Evolutionary conservation across 148 eudicot species (phyloP).

Genomic region (Beta vulgaris): DNA sequence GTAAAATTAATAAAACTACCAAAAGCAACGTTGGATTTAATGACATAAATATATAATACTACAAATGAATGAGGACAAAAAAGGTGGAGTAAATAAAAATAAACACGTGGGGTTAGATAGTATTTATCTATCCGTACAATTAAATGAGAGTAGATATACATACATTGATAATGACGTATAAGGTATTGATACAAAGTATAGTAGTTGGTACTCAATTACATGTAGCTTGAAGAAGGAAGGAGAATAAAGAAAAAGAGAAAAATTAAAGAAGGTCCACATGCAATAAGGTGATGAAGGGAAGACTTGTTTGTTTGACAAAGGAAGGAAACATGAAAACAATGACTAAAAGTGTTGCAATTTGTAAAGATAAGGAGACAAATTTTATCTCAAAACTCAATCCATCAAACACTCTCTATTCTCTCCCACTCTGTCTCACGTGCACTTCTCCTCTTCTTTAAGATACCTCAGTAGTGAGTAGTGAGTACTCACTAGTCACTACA

Average conservation of each 20-base stretch:
- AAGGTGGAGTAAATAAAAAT: too few species aligned
- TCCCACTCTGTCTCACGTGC: constrained; percentile 32
- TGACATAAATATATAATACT: too few species aligned
- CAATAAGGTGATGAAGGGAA: not conserved
- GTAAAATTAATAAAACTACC: too few species aligned
- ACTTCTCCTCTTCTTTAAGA: constrained; percentile 27
- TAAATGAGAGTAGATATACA: not conserved
- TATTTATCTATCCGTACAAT: constrained; percentile 5
- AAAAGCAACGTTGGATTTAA: too few species aligned
- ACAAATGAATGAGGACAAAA: too few species aligned
- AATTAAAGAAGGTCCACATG: not conserved
- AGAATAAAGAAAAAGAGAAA: not conserved
- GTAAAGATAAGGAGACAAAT: constrained; percentile 30
- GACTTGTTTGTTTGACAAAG: not conserved
- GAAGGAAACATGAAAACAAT: constrained; percentile 21
- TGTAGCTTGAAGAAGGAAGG: too few species aligned
- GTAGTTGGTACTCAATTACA: not conserved
- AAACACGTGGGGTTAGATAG: not conserved
- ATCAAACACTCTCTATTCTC: constrained; percentile 20
- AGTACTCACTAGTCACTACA: not conserved
- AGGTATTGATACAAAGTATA: constrained; percentile 17
- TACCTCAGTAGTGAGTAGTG: too few species aligned
- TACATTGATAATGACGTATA: not conserved
- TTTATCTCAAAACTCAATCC: not conserved
- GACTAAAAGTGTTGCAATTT: constrained; percentile 1